A percentile compares a stretch with the other conserved stretches of the same genome.
These are phyloP conservation scores for Cytospora piceicola DNA, from an alignment of 2,329 filamentous ascomycete genomes.

Conservation along the genomic window DNA sequence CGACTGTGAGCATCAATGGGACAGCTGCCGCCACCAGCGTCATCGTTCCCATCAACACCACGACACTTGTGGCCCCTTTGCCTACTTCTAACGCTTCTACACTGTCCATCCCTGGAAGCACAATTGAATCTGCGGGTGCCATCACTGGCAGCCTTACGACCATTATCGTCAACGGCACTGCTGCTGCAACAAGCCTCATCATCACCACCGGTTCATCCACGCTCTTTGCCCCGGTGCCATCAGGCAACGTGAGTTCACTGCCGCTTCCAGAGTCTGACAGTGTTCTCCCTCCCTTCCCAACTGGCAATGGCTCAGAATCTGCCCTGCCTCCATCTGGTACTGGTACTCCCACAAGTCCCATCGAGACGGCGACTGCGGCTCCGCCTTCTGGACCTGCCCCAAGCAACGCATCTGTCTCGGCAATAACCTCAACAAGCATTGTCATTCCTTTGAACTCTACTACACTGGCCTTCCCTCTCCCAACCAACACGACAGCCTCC, in stretches of 20 bases:
- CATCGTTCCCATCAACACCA: slow-evolving; percentile 13
- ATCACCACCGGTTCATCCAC: slow-evolving; percentile 24
- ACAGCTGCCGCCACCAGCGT: slow-evolving; percentile 18
- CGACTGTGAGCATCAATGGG: slow-evolving; percentile 13
- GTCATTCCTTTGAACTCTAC: slow-evolving; percentile 13
- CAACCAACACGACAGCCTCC: slow-evolving; percentile 3
- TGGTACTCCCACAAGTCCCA: not conserved
- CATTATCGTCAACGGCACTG: slow-evolving; percentile 25
- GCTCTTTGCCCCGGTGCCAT: slow-evolving; percentile 21
- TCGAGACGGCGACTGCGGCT: slow-evolving; percentile 8
- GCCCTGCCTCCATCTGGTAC: slow-evolving; percentile 21
- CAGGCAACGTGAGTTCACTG: slow-evolving; percentile 3
- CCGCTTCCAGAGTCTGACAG: slow-evolving; percentile 15
- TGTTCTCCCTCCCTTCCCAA: slow-evolving; percentile 4
- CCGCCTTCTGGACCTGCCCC: not conserved
- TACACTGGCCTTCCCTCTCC: slow-evolving; percentile 5
- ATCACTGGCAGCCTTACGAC: slow-evolving; percentile 25
- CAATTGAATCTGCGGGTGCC: slow-evolving; percentile 7
- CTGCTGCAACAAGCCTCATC: slow-evolving; percentile 26
- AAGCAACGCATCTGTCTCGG: slow-evolving; percentile 2
- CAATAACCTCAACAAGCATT: not conserved
- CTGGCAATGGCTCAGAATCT: slow-evolving; percentile 19
- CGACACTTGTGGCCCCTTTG: slow-evolving; percentile 18
- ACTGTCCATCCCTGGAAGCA: slow-evolving; percentile 9
- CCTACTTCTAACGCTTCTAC: slow-evolving; percentile 19